Evolutionary conservation across 2,329 filamentous ascomycete species (phyloP).

Genomic region (Fusarium oxysporum): DNA sequence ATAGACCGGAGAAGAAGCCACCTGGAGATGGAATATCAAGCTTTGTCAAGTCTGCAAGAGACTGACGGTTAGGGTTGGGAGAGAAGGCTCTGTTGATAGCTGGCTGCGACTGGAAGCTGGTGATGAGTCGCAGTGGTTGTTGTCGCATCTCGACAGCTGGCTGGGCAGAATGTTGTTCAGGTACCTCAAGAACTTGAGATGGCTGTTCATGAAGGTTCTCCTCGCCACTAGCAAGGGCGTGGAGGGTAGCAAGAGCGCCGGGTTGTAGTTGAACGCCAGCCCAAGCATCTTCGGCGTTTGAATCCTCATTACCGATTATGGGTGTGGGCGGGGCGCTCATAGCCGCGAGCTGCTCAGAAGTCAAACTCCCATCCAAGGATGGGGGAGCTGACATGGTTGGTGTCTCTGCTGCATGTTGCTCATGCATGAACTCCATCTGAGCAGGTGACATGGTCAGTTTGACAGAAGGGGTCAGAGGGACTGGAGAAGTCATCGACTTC

Average conservation of each 20-base stretch:
- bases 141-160: conserved; percentile 60
- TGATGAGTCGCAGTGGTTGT: conserved; percentile 63
- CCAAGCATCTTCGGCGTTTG: conserved; percentile 73
- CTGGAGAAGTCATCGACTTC: conserved; percentile 64
- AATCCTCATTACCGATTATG: conserved; percentile 69
- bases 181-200: conserved; percentile 58
- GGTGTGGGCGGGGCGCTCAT: conserved; percentile 89
- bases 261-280: conserved; percentile 80
- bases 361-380: conserved; percentile 88
- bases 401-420: conserved; percentile 71
- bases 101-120: conserved; percentile 49
- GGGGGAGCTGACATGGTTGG: conserved; percentile 84
- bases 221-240: conserved; percentile 73
- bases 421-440: conserved; percentile 76
- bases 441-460: conserved; percentile 81
- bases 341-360: conserved; percentile 86
- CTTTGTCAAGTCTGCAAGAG: conserved; percentile 78
- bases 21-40: conserved; percentile 92
- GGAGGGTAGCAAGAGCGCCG: conserved; percentile 82
- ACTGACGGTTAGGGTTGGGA: conserved; percentile 58
- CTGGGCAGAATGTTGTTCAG: conserved; percentile 42
- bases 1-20: conserved; percentile 90
- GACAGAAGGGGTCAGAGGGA: conserved; percentile 72
- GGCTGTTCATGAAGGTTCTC: conserved; percentile 71
- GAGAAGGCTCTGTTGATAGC: conserved; percentile 44